Base-by-base conservation (phyloP, 2,329 filamentous ascomycete genomes). In the Colletotrichum karsti region DNA sequence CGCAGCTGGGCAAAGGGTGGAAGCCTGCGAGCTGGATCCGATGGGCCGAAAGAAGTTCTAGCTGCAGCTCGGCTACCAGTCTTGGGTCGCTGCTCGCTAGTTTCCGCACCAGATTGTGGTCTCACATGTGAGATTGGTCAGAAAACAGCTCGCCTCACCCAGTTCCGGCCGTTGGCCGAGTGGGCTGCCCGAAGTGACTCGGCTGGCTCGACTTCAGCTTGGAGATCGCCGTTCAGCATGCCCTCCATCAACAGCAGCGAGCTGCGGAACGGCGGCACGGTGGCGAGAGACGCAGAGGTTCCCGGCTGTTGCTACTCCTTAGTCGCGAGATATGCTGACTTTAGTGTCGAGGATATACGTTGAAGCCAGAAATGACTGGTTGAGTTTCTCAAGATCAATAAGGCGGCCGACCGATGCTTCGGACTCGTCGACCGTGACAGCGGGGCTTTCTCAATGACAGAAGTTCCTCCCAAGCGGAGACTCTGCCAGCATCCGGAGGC, bases 41-140 rank as follows among this genome's bases (percentile, higher is more conserved):
- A 57, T 46, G 28, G 20, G 42, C 59, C 59, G 20, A 39, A 58
- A 46, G 44, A 53, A 46, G 59, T 30, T 33, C 13, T 54, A 54
- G 44, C 37, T 64, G 59, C 59, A 64, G 51, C 26, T 58, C 53
- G 42, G 35, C 30, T 64, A 33, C 35, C 59, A 46, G 15, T 20
- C 35, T 58, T 26, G 64, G 39, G 28, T 53, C 33, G 33, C 39
- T 20, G 33, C 39, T 20, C 7, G n/a, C 10, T 58, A n/a, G 12
- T 26, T 59, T 4, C 44, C 26, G 53, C 44, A 67, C 44, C 28
- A 18, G 39, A 12, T 24, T 20, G 7, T 51, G n/a, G 48, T 22
- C 46, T 54, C 63, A 56, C 63, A 66, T 55, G 57, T 50, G 22
- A 66, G 57, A 33, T 48, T 63, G 50, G 15, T 7, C 30, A 12